Evolutionary conservation across 2,329 filamentous ascomycete species (phyloP).

Genomic region (Metarhizium guizhouense): DNA sequence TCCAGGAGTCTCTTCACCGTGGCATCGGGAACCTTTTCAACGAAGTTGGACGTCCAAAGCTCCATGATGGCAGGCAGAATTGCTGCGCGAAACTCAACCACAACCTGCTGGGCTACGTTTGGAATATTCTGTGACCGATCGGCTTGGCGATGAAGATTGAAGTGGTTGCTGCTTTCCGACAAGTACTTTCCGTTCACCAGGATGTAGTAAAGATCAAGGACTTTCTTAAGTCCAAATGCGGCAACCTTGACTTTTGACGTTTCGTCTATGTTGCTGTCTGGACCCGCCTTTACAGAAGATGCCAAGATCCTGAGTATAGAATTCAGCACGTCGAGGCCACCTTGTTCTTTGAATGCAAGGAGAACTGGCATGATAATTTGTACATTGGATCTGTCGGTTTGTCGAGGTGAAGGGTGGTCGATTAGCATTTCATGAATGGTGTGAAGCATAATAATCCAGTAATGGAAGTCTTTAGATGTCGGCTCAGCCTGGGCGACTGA

Average conservation of each 20-base stretch:
- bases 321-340: constrained; percentile 67
- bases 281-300: constrained; percentile 18
- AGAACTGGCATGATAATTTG: constrained; percentile 68
- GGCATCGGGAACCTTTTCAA: constrained; percentile 69
- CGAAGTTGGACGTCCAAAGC: constrained; percentile 78
- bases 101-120: constrained; percentile 57
- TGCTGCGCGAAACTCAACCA: constrained; percentile 76
- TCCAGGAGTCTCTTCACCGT: constrained; percentile 75
- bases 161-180: constrained; percentile 60
- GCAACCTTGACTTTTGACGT: constrained; percentile 39
- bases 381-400: constrained; percentile 37
- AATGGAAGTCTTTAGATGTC: constrained; percentile 60
- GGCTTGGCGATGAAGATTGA: constrained; percentile 31
- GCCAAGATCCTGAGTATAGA: constrained; percentile 60
- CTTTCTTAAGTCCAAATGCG: constrained; percentile 62
- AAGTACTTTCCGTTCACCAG: constrained; percentile 72
- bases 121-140: constrained; percentile 32
- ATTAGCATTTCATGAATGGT: constrained; percentile 71
- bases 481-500: constrained; percentile 33
- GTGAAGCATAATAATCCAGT: constrained; percentile 74
- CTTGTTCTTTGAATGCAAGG: constrained; percentile 74
- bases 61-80: constrained; percentile 67
- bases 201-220: constrained; percentile 71
- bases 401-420: constrained; percentile 46
- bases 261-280: constrained; percentile 36